A percentile compares a stretch with the other conserved stretches of the same genome.
phyloP scores from a whole-genome alignment of 1,139 yeast genomes.

The Candida sp. region DNA sequence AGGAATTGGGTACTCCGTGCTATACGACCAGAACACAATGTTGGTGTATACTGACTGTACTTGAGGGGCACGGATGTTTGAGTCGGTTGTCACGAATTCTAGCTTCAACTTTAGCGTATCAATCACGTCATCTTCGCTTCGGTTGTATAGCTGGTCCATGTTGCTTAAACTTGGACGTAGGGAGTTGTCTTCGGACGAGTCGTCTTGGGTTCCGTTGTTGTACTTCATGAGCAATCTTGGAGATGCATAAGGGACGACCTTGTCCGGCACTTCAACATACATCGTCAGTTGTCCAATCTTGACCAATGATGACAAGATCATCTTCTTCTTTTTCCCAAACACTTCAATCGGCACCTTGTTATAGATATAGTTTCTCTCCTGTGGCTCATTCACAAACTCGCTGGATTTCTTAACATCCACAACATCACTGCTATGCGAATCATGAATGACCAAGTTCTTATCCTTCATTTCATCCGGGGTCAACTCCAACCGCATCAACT shows the following conservation, averaged over 20 bases:
- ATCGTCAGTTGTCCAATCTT: conserved; percentile 41
- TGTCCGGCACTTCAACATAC: conserved; percentile 37
- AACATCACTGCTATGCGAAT: not conserved
- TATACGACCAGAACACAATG: conserved; percentile 47
- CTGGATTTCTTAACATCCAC: not conserved
- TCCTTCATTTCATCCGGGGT: conserved; percentile 36
- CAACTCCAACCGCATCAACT: conserved; percentile 28
- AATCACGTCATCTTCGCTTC: conserved; percentile 26
- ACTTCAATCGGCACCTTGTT: conserved; percentile 22
- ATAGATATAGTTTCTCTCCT: not conserved
- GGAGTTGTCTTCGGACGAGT: conserved; percentile 8
- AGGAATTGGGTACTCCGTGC: conserved; percentile 48
- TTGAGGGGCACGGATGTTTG: conserved; percentile 31
- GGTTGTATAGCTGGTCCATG: conserved; percentile 37
- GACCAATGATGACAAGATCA: conserved; percentile 36
- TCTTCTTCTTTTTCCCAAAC: conserved; percentile 44
- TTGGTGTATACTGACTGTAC: conserved; percentile 38
- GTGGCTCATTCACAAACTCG: not conserved
- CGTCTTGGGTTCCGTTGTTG: conserved; percentile 24
- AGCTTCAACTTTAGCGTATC: conserved; percentile 30
- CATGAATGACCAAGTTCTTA: conserved; percentile 30
- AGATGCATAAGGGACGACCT: conserved; percentile 40
- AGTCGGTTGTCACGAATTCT: conserved; percentile 18
- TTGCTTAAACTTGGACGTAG: conserved; percentile 22
- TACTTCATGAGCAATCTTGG: conserved; percentile 44